phyloP scores from a whole-genome alignment of 2,329 filamentous ascomycete species.

The Camillea tinctor region DNA sequence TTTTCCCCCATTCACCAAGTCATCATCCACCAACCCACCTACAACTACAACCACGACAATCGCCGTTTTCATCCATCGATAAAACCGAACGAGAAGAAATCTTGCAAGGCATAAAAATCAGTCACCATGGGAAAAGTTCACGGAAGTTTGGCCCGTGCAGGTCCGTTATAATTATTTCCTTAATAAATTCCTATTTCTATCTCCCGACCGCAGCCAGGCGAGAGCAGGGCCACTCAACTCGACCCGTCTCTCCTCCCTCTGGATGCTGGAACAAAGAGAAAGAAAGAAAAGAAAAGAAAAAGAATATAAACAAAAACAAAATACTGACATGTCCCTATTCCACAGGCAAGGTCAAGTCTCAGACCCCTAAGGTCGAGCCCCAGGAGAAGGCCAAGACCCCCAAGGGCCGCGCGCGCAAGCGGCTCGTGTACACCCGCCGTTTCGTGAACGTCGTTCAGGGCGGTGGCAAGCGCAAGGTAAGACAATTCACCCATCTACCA shows the following conservation, averaged over 20 bases:
- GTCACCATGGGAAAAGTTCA: slow-evolving; percentile 38
- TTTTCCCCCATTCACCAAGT: neutral
- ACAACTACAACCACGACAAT: neutral
- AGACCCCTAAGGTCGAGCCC: slow-evolving; percentile 69
- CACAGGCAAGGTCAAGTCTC: slow-evolving; percentile 92
- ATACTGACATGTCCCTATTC: neutral
- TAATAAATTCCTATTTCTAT: neutral
- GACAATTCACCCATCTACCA: slow-evolving; percentile 23
- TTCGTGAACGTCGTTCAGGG: slow-evolving; percentile 98
- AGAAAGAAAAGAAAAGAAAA: slow-evolving; percentile 4
- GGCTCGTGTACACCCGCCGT: slow-evolving; percentile 91
- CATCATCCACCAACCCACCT: neutral
- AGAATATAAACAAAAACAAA: slow-evolving; percentile 13
- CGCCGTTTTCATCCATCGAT: neutral
- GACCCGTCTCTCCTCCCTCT: slow-evolving; percentile 77
- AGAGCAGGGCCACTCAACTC: neutral
- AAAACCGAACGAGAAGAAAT: slow-evolving; percentile 20
- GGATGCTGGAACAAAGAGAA: slow-evolving; percentile 65
- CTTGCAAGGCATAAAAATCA: slow-evolving; percentile 21
- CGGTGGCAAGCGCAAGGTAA: slow-evolving; percentile 97
- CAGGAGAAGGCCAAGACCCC: slow-evolving; percentile 92
- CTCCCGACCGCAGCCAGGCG: neutral
- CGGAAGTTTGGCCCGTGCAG: slow-evolving; percentile 22
- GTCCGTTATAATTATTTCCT: neutral
- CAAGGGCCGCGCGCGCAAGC: slow-evolving; percentile 97